Evolutionary conservation across 225 moss, liverwort and hornwort species (phyloP).

Genomic region (Pleurozium schreberi): DNA sequence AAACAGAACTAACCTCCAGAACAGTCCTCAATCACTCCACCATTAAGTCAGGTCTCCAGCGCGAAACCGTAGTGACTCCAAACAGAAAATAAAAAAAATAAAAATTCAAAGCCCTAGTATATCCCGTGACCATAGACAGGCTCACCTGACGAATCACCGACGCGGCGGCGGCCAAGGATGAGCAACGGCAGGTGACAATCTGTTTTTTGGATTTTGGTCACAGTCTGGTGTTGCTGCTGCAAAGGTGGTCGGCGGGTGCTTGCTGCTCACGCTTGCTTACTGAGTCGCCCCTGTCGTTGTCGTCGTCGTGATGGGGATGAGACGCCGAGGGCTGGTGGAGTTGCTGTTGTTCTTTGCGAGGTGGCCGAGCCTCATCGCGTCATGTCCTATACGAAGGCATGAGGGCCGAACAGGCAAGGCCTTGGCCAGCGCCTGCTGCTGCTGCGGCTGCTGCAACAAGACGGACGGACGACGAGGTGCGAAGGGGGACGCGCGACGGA

Average conservation of each 20-base stretch:
- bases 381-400: slow-evolving; percentile 22
- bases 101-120: not conserved
- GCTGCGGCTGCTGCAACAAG: not conserved
- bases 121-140: not conserved
- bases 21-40: not conserved
- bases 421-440: slow-evolving; percentile 28
- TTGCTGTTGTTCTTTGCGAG: not conserved
- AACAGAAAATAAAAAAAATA: too few species aligned
- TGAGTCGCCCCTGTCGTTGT: not conserved
- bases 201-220: not conserved
- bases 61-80: too few species aligned
- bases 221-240: not conserved
- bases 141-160: not conserved
- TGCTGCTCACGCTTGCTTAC: not conserved
- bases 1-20: not conserved
- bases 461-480: not conserved
- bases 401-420: slow-evolving; percentile 41
- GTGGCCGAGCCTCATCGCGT: slow-evolving; percentile 19
- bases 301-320: not conserved
- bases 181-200: not conserved
- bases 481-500: not conserved
- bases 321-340: not conserved
- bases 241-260: not conserved
- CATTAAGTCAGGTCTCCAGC: accelerated
- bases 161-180: not conserved